These are phyloP conservation scores for Fusarium napiforme DNA, from an alignment of 2,329 filamentous ascomycete species.

Conservation along the genomic window DNA sequence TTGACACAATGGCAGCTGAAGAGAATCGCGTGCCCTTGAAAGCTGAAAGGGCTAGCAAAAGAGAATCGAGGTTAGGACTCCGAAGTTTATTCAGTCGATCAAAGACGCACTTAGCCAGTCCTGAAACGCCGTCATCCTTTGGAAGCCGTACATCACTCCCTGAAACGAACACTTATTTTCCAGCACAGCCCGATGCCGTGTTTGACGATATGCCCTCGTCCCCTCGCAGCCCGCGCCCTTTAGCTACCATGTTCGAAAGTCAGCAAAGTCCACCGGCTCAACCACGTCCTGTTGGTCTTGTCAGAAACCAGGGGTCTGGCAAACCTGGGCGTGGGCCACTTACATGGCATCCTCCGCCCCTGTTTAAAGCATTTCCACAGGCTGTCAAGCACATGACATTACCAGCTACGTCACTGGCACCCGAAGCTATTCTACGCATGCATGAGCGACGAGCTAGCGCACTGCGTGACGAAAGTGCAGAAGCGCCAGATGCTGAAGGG, in stretches of 20 bases:
- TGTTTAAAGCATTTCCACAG: constrained; percentile 90
- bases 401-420: constrained; percentile 72
- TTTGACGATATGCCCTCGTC: constrained; percentile 51
- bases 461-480: constrained; percentile 30
- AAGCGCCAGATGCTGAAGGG: constrained; percentile 19
- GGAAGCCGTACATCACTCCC: constrained; percentile 59
- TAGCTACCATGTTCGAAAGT: constrained; percentile 42
- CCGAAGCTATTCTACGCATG: constrained; percentile 74
- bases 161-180: constrained; percentile 58
- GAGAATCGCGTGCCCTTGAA: constrained; percentile 57
- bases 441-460: constrained; percentile 59
- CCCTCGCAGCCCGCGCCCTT: constrained; percentile 38
- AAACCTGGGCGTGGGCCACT: constrained; percentile 48
- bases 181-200: constrained; percentile 49
- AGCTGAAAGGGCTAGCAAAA: constrained; percentile 54
- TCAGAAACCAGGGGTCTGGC: constrained; percentile 27
- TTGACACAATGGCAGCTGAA: constrained; percentile 39
- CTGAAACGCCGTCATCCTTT: constrained; percentile 47
- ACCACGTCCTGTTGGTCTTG: constrained; percentile 11
- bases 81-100: constrained; percentile 62
- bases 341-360: constrained; percentile 75
- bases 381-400: constrained; percentile 80
- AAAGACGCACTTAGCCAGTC: constrained; percentile 51
- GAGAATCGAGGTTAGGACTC: constrained; percentile 64
- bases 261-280: constrained; percentile 25